A percentile compares a stretch with the other conserved stretches of the same genome.
phyloP scores from a whole-genome alignment of 148 eudicot species.

The Amaranthus hypochondriacus region DNA sequence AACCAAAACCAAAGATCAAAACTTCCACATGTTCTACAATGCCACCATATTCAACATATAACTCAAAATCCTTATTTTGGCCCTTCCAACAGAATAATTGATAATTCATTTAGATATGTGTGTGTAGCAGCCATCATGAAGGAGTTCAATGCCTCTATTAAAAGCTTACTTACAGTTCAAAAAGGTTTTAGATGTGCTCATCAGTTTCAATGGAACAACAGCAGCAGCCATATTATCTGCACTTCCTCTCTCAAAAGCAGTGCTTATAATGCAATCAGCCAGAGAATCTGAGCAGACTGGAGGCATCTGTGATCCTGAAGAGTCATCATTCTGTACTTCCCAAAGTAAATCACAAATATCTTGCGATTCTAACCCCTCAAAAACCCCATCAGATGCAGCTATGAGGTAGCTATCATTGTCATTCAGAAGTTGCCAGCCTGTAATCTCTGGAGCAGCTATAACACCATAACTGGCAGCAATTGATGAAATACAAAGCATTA shows the following conservation, averaged over 20 bases:
- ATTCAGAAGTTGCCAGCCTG: slow-evolving; percentile 85
- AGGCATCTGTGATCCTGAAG: slow-evolving; percentile 37
- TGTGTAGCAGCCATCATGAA: slow-evolving; percentile 35
- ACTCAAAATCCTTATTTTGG: neutral
- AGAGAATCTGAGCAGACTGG: slow-evolving; percentile 55
- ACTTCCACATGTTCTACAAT: neutral
- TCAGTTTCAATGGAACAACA: slow-evolving; percentile 59
- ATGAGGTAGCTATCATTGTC: slow-evolving; percentile 79
- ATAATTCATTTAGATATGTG: neutral
- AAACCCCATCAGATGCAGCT: slow-evolving; percentile 94
- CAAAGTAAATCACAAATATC: slow-evolving; percentile 87
- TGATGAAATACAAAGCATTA: slow-evolving; percentile 4
- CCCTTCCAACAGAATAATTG: neutral
- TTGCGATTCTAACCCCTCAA: slow-evolving; percentile 68
- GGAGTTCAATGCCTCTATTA: slow-evolving; percentile 20
- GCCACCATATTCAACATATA: neutral
- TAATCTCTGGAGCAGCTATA: slow-evolving; percentile 84
- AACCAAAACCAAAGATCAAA: too few species aligned
- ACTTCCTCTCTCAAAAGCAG: slow-evolving; percentile 76
- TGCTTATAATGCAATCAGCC: slow-evolving; percentile 71
- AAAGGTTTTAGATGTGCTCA: slow-evolving; percentile 29
- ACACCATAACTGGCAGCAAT: slow-evolving; percentile 73
- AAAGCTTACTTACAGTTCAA: slow-evolving; percentile 19
- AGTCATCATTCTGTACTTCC: slow-evolving; percentile 51
- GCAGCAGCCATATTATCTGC: slow-evolving; percentile 82